phyloP scores from a whole-genome alignment of 768 basidiomycete species.

The Termitomyces sp. region DNA sequence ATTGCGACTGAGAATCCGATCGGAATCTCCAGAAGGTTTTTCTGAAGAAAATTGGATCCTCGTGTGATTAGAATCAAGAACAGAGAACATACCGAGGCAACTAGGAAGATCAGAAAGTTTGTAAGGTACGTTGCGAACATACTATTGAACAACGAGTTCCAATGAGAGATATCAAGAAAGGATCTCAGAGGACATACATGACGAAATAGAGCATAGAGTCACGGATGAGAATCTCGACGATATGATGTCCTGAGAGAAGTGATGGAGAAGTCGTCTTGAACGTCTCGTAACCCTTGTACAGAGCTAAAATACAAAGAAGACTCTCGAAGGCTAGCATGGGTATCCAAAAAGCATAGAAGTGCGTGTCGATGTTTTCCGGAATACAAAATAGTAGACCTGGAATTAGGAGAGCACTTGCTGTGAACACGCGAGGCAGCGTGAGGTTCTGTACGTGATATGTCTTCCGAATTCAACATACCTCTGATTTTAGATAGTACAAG shows the following conservation, averaged over 20 bases:
- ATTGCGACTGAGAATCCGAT: slow-evolving; percentile 55
- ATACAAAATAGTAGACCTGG: slow-evolving; percentile 35
- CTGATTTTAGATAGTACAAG: slow-evolving; percentile 31
- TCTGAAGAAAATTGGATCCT: slow-evolving; percentile 17
- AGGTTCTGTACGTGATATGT: neutral
- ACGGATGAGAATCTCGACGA: slow-evolving; percentile 46
- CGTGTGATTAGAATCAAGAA: neutral
- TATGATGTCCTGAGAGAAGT: slow-evolving; percentile 35
- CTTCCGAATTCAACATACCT: slow-evolving; percentile 24
- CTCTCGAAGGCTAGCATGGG: slow-evolving; percentile 52
- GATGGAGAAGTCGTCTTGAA: slow-evolving; percentile 29
- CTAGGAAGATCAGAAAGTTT: slow-evolving; percentile 38
- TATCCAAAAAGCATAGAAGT: slow-evolving; percentile 57
- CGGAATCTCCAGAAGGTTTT: slow-evolving; percentile 42
- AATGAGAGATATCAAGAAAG: neutral
- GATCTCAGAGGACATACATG: slow-evolving; percentile 32
- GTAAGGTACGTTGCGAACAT: slow-evolving; percentile 53
- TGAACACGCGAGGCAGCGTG: neutral
- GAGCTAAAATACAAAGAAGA: slow-evolving; percentile 41
- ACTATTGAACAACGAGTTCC: slow-evolving; percentile 21
- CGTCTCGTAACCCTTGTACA: slow-evolving; percentile 44
- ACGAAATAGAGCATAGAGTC: slow-evolving; percentile 56
- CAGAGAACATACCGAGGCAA: slow-evolving; percentile 21
- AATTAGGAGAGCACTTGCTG: slow-evolving; percentile 15
- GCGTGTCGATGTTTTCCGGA: slow-evolving; percentile 28